Evolutionary conservation across 345 rosid species (phyloP).

Genomic region (Clarkia xantiana): DNA sequence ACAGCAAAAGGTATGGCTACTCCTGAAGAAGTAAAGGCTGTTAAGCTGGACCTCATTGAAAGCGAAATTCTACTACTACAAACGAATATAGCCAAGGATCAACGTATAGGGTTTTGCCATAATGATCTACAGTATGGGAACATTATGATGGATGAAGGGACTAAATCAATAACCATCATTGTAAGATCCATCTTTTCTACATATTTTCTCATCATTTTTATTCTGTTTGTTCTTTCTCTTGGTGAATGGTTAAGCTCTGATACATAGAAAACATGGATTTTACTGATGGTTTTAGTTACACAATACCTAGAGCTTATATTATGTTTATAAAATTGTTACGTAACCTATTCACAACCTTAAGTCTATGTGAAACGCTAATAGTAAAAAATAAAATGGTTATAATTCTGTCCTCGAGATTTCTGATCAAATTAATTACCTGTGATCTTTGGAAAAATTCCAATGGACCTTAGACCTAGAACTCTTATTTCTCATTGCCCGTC

Average conservation of each 20-base stretch:
- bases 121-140: conserved; percentile 95
- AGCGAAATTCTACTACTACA: conserved; percentile 46
- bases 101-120: conserved; percentile 65
- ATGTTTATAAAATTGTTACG: too few relatives aligned
- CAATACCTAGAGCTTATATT: too few relatives aligned
- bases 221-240: background rate
- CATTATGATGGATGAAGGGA: conserved; percentile 82
- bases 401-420: too few relatives aligned
- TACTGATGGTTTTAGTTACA: too few relatives aligned
- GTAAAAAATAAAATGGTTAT: too few relatives aligned
- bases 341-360: too few relatives aligned
- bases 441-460: too few relatives aligned
- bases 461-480: too few relatives aligned
- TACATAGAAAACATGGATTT: background rate
- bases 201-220: background rate
- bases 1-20: conserved; percentile 50
- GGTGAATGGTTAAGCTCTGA: background rate
- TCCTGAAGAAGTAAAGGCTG: conserved; percentile 46
- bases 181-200: conserved; percentile 31
- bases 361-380: too few relatives aligned
- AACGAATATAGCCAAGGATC: conserved; percentile 31
- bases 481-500: too few relatives aligned
- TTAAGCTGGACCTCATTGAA: conserved; percentile 44
- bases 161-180: conserved; percentile 71
- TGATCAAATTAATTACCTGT: too few relatives aligned